A percentile compares a stretch with the other conserved stretches of the same genome.
These are phyloP conservation scores for Ceratocystis eucalypticola DNA, from an alignment of 2,329 filamentous ascomycete genomes.

Conservation along the genomic window DNA sequence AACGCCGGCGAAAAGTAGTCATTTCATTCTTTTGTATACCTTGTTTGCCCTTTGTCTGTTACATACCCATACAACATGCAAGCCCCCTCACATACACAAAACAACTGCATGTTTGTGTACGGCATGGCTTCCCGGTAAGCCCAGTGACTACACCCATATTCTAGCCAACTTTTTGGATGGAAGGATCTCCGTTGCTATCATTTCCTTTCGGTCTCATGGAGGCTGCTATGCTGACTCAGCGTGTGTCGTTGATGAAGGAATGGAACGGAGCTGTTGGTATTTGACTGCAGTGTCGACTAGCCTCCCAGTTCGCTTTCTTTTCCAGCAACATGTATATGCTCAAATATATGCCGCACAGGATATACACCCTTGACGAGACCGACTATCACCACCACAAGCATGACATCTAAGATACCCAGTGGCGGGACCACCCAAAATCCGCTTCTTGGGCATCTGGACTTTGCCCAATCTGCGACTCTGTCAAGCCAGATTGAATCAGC, in stretches of 20 bases:
- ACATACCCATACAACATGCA: background rate
- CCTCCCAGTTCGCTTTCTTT: background rate
- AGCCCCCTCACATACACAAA: background rate
- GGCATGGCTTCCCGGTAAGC: background rate
- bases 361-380: background rate
- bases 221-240: background rate
- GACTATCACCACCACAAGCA: background rate
- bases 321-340: background rate
- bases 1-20: background rate
- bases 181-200: background rate
- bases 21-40: background rate
- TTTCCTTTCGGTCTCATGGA: background rate
- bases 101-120: background rate
- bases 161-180: background rate
- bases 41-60: background rate
- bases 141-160: background rate
- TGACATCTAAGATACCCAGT: background rate
- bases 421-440: background rate
- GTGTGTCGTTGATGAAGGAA: background rate
- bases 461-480: background rate
- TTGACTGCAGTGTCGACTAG: background rate
- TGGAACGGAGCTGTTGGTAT: background rate
- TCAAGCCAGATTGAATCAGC: too few relatives aligned
- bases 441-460: background rate
- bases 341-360: background rate